Conservation (phyloP, 257 asterid species). For the Plectranthus barbatus region DNA sequence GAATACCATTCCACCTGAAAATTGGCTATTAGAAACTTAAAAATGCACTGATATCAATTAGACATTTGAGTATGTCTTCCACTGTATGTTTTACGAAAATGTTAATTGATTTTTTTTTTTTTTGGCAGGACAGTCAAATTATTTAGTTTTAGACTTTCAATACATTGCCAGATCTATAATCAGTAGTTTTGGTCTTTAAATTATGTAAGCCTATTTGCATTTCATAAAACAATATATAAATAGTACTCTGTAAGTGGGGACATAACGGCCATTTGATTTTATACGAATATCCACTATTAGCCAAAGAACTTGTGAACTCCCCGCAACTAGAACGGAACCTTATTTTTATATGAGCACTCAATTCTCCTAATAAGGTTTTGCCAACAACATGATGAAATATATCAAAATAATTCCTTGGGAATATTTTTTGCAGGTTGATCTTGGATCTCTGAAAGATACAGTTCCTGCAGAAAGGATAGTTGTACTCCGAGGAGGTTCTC, state of each 20-base stretch:
- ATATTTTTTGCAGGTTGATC: conserved; percentile 61
- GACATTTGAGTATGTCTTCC: not conserved
- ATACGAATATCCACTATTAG: not conserved
- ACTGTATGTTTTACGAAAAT: not conserved
- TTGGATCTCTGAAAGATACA: conserved; percentile 83
- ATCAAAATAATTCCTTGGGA: not conserved
- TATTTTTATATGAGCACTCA: not conserved
- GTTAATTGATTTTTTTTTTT: not conserved
- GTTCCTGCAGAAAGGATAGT: conserved; percentile 88
- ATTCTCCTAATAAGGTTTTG: not conserved
- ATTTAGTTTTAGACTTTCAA: not conserved
- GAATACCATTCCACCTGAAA: not conserved
- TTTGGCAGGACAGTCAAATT: not conserved
- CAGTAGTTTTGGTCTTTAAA: not conserved
- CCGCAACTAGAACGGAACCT: not conserved
- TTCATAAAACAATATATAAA: not conserved
- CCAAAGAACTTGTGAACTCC: not conserved
- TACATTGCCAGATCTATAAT: not conserved
- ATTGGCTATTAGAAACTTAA: not conserved
- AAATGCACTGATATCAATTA: not conserved
- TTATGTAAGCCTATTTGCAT: not conserved
- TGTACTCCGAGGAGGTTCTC: conserved; percentile 58
- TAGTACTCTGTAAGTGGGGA: not conserved
- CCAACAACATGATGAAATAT: not conserved
- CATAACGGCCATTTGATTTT: not conserved